A percentile compares a stretch with the other conserved stretches of the same genome.
Evolutionary conservation across 2,329 filamentous ascomycete species (phyloP).

Genomic region (Xylaria sp.): DNA sequence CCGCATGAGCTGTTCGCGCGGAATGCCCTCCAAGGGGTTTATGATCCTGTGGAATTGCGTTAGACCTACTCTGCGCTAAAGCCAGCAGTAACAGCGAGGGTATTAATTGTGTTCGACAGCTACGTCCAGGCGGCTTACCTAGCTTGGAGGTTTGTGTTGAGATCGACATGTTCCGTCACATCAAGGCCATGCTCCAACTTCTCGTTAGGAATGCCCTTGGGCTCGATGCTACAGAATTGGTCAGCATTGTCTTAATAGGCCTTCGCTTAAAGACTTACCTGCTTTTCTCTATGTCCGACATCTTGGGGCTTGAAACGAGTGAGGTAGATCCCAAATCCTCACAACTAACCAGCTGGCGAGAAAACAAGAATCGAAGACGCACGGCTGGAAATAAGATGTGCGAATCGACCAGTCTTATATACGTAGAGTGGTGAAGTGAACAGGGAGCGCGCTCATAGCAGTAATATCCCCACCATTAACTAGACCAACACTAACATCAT

Average conservation of each 20-base stretch:
- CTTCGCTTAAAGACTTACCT: slow-evolving; percentile 20
- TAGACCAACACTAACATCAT: slow-evolving; percentile 17
- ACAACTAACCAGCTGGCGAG: slow-evolving; percentile 18
- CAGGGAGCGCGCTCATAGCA: slow-evolving; percentile 11
- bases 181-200: slow-evolving; percentile 45
- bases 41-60: slow-evolving; percentile 51
- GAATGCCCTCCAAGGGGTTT: slow-evolving; percentile 61
- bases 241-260: slow-evolving; percentile 2
- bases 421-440: background rate
- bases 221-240: slow-evolving; percentile 19
- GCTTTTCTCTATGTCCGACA: slow-evolving; percentile 33
- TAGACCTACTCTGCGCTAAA: background rate
- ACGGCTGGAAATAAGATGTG: background rate
- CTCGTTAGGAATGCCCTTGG: slow-evolving; percentile 38
- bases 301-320: slow-evolving; percentile 27
- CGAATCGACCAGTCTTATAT: slow-evolving; percentile 28
- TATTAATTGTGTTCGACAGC: background rate
- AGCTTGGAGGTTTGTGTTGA: slow-evolving; percentile 55
- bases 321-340: slow-evolving; percentile 14
- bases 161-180: slow-evolving; percentile 50
- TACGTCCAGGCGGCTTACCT: slow-evolving; percentile 49
- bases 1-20: slow-evolving; percentile 62
- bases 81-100: background rate
- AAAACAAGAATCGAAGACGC: slow-evolving; percentile 9
- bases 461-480: slow-evolving; percentile 15